Evolutionary conservation across 1,284 basidiomycete species (phyloP), one percentile per base, ranked within the genome.

Genomic region (Filobasidium uniguttulatum): DNA sequence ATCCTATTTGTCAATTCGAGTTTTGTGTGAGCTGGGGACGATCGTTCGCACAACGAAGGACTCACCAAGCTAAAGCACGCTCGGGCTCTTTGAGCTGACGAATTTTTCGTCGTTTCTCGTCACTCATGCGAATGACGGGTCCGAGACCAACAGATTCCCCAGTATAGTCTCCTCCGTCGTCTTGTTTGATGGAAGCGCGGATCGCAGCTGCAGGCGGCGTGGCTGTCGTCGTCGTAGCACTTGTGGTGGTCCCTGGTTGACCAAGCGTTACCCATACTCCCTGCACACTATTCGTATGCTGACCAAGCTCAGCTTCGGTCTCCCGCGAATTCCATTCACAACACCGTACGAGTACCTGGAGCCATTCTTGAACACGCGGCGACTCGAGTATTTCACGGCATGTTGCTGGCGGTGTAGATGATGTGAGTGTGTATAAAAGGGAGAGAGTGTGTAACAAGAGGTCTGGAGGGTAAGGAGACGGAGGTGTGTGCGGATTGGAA

Each of bases 361-460:
- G 23, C 25, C 41, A 48, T 5, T 37, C 41, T 17, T 45, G 43
- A 17, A 49, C 29, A 19, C 49, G 44, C 9, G 22, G 44, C n/a
- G 34, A 23, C 37, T 50, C 45, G 19, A 57, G 46, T 4, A 54
- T 29, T 19, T 45, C 30, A 12, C 55, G 31, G 10, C 49, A 45
- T 12, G 43, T 33, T 5, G 50, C 46, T 28, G 55, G 40, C 9
- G n/a, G n/a, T n/a, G n/a, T n/a, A n/a, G n/a, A n/a, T 20, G 50
- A 45, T n/a, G 58, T 55, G 38, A 58, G 50, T 19, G 55, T 49
- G 23, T 55, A 53, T 14, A 59, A 41, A 36, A 56, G 26, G 9
- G 48, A 46, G n/a, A 55, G 54, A 5, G 54, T 49, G 15, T 50
- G 40, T 22, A 48, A 34, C 20, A 52, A 33, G 10, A 55, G 38